Base-by-base conservation (phyloP, 75 land plant genomes). In the Cunninghamia lanceolata region DNA sequence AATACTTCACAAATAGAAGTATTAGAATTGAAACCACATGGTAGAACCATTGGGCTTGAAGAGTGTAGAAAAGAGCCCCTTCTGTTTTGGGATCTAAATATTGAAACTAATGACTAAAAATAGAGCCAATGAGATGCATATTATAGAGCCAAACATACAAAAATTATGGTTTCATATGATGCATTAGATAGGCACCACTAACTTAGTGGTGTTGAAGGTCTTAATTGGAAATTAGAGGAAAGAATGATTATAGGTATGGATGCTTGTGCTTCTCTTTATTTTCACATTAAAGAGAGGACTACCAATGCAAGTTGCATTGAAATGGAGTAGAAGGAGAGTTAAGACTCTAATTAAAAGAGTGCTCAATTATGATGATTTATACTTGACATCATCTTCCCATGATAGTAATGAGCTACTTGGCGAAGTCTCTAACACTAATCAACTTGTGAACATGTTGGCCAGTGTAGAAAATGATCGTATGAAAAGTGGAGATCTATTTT, bases 401-500 rank as follows among this genome's bases (percentile, higher is more conserved):
- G n/a, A 43, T 1, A 46, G 16, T 9, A 28, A 21, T 28, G 13
- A 82, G 30, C 32, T 46, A 46, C 35, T 35, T 35, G 78, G 32
- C 38, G 38, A 76, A 76, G 78, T 36, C 16, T 14, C 11, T 76
- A 38, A 17, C 11, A 38, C 19, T 76, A 19, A 76, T 36, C 78
- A 76, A 38, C 78, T 13, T 35, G 38, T 17, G 38, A 76, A 38
- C 78, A 45, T 82, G 47, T 46, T 82, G 28, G 47, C 30, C 19
- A 28, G 30, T 46, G 53, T 32, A 82, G 83, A 82, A 82, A 45
- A 46, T n/a, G 83, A 46, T 85, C 90, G 89, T 89, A 19, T 85
- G 87, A 15, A 53, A 68, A 83, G 47, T 90, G 89, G 87, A 87
- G 71, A 16, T n/a, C 83, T 52, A 84, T 91, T 84, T 89, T 91